Evolutionary conservation across 495 filamentous ascomycete species (phyloP), one percentile per base, ranked within the genome.

Genomic region (Aspergillus coremiiformis): DNA sequence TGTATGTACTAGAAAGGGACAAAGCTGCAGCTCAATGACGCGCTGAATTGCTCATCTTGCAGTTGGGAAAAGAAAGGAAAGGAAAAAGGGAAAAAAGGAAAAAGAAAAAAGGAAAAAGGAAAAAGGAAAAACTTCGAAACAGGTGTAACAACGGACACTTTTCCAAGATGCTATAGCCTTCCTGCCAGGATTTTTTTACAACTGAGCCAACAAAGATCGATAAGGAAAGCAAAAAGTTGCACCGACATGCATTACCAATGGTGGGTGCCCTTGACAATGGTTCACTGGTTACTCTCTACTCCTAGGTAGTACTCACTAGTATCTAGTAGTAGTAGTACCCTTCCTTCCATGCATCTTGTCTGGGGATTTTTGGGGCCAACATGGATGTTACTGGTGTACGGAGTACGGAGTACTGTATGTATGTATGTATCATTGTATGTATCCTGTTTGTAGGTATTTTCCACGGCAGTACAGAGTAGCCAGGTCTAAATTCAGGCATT

Each of bases 121-220:
- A 12, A 17, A 17, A 19, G 12, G 5, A 46, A 27, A 46, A 27
- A 32, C 32, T 19, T 52, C 26, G 43, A 57, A 53, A 60, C 51
- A 27, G 37, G 49, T 54, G 52, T 51, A 44, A 50, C 26, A 37
- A 42, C 26, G 30, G 43, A 48, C 41, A 44, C 4, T 32, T 20
- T 47, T 49, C 42, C 19, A 23, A 39, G 32, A n/a, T 41, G 33
- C 47, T 21, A 26, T 42, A 58, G 32, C 44, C 33, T 17, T 44
- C 30, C 32, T 35, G 7, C 27, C 43, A 33, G 22, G 4, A 29
- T 32, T 6, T 19, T 23, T 20, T 35, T 37, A 35, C 43, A 39
- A 27, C 26, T 24, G 29, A 47, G 19, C 52, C 44, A 39, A 49
- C 53, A 24, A 44, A 55, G 53, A 46, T 47, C 30, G 41, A 45